These are phyloP conservation scores for Phytophthora macrochlamydospora DNA, from an alignment of 352 stramenopile genomes.

Conservation along the genomic window DNA sequence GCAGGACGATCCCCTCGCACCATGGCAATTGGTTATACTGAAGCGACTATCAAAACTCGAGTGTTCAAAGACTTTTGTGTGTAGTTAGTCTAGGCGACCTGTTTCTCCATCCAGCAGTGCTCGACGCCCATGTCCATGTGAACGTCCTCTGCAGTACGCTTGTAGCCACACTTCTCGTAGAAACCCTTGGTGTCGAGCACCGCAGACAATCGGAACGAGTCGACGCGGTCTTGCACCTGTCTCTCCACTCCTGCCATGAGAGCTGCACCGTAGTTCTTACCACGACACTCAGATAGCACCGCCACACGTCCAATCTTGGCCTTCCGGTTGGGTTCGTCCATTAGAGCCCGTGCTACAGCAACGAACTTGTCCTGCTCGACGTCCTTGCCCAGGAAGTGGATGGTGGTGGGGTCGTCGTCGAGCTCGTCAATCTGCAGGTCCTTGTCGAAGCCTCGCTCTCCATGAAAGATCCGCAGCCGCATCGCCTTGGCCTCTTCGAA, in stretches of 20 bases:
- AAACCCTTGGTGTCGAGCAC: conserved; percentile 26
- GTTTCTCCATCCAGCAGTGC: conserved; percentile 45
- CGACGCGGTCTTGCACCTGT: conserved; percentile 28
- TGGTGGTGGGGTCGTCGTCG: conserved; percentile 48
- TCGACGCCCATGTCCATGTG: conserved; percentile 33
- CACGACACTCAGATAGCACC: conserved; percentile 59
- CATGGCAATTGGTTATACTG: not conserved
- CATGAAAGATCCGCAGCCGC: conserved; percentile 55
- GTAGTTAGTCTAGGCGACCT: not conserved
- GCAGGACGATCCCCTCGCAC: not conserved
- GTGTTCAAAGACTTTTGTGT: no score
- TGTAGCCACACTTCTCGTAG: conserved; percentile 27
- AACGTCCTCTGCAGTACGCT: conserved; percentile 27
- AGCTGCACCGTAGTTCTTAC: conserved; percentile 51
- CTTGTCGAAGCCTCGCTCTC: conserved; percentile 49
- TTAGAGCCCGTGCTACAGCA: conserved; percentile 50
- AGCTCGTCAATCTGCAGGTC: conserved; percentile 46
- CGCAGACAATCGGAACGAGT: conserved; percentile 51
- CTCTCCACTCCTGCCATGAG: conserved; percentile 50
- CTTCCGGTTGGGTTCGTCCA: conserved; percentile 34
- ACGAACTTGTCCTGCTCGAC: conserved; percentile 57
- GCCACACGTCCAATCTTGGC: conserved; percentile 65
- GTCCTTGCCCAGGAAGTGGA: conserved; percentile 64
- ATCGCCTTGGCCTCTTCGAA: conserved; percentile 49
- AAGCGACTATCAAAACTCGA: not conserved